These are phyloP conservation scores for Suillus discolor DNA, from an alignment of 768 basidiomycete species.

Conservation along the genomic window DNA sequence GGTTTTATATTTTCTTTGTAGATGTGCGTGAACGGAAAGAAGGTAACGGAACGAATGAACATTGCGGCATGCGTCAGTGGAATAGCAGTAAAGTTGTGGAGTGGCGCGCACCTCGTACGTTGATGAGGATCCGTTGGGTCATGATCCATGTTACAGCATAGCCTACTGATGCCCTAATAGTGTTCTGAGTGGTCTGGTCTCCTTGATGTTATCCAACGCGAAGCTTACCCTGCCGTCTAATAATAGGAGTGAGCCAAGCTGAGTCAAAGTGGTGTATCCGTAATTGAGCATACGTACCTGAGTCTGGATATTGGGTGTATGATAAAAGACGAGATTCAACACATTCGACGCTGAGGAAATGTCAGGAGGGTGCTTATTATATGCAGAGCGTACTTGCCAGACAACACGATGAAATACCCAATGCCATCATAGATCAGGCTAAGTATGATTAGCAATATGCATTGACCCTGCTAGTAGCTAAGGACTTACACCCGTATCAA, in stretches of 20 bases:
- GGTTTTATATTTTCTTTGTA: slow-evolving; percentile 22
- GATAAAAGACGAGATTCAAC: slow-evolving; percentile 54
- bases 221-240: slow-evolving; percentile 54
- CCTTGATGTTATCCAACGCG: slow-evolving; percentile 4
- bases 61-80: neutral
- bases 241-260: slow-evolving; percentile 9
- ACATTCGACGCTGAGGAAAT: slow-evolving; percentile 45
- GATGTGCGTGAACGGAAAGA: neutral
- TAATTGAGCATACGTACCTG: slow-evolving; percentile 41
- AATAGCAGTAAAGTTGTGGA: neutral
- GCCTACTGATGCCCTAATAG: slow-evolving; percentile 52
- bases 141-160: slow-evolving; percentile 63
- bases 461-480: slow-evolving; percentile 5
- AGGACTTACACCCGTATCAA: slow-evolving; percentile 24
- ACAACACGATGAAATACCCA: slow-evolving; percentile 54
- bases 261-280: slow-evolving; percentile 2
- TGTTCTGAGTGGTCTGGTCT: neutral
- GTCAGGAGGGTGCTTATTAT: slow-evolving; percentile 2
- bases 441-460: neutral
- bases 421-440: slow-evolving; percentile 72
- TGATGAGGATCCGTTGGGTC: slow-evolving; percentile 59
- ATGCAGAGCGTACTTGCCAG: slow-evolving; percentile 31
- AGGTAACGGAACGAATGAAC: neutral
- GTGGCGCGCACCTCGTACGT: slow-evolving; percentile 48
- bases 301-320: slow-evolving; percentile 36